Evolutionary conservation across 2,329 filamentous ascomycete genomes (phyloP).

Genomic region (Malbranchea cinnamomea): DNA sequence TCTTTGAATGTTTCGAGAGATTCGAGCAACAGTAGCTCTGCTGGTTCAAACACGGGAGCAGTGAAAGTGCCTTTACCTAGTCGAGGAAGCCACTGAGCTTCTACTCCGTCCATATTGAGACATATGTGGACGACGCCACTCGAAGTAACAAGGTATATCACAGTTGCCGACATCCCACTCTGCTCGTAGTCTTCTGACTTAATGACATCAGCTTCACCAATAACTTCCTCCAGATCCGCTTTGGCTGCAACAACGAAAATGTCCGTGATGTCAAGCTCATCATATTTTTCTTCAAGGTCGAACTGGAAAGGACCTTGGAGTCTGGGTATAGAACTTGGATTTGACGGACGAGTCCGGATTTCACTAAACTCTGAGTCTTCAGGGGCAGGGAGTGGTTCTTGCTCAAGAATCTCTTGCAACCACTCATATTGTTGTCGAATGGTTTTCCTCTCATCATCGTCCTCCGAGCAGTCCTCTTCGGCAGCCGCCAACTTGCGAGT

Average conservation of each 20-base stretch:
- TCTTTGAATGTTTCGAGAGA: slow-evolving; percentile 27
- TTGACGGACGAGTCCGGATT: slow-evolving; percentile 40
- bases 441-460: slow-evolving; percentile 30
- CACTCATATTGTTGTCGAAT: slow-evolving; percentile 44
- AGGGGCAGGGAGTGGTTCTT: slow-evolving; percentile 31
- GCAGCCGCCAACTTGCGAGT: slow-evolving; percentile 49
- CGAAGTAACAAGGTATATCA: slow-evolving; percentile 43
- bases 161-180: slow-evolving; percentile 39
- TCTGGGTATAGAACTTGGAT: slow-evolving; percentile 40
- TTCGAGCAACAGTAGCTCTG: slow-evolving; percentile 30
- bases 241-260: slow-evolving; percentile 41
- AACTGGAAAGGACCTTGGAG: slow-evolving; percentile 48
- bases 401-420: slow-evolving; percentile 40
- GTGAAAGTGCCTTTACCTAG: slow-evolving; percentile 26
- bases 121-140: slow-evolving; percentile 43
- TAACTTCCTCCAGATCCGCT: slow-evolving; percentile 36
- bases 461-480: slow-evolving; percentile 25
- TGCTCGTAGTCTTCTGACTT: slow-evolving; percentile 37
- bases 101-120: slow-evolving; percentile 45
- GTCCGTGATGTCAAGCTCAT: slow-evolving; percentile 44
- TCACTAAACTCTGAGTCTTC: slow-evolving; percentile 30
- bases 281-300: slow-evolving; percentile 33
- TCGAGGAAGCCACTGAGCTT: slow-evolving; percentile 47
- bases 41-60: slow-evolving; percentile 26
- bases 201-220: too few species aligned